Evolutionary conservation across 78 protist species (phyloP).

Genomic region (Trichosphaerium sp.): DNA sequence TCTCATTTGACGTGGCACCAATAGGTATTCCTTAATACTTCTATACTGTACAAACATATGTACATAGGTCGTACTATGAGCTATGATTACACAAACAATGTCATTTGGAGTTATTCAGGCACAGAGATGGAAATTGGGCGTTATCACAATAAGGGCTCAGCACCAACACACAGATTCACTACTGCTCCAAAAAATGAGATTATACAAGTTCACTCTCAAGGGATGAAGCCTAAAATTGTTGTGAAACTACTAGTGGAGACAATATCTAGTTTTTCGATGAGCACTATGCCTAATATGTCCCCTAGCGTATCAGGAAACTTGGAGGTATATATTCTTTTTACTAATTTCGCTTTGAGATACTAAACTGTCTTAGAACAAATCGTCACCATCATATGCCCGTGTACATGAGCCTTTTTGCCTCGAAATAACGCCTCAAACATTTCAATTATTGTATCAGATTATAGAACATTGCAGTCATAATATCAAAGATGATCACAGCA

Average conservation of each 20-base stretch:
- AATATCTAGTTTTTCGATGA: constrained; percentile 16
- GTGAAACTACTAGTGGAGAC: constrained; percentile 24
- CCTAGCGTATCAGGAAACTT: neutral
- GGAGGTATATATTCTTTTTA: constrained; percentile 13
- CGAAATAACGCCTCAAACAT: constrained; percentile 28
- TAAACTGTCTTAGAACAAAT: too few relatives aligned
- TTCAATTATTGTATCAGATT: constrained; percentile 23
- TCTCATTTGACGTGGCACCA: constrained; percentile 37
- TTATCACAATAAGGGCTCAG: constrained; percentile 48
- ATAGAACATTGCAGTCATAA: too few relatives aligned
- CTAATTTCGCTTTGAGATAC: too few relatives aligned
- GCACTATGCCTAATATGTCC: constrained; percentile 28
- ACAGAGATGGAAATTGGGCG: constrained; percentile 30
- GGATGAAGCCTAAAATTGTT: constrained; percentile 31
- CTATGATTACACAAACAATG: constrained; percentile 39
- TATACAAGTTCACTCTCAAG: neutral
- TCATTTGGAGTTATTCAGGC: constrained; percentile 46
- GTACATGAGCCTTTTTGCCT: constrained; percentile 38
- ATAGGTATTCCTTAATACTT: constrained; percentile 44
- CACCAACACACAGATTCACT: constrained; percentile 37
- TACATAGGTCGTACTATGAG: too few relatives aligned
- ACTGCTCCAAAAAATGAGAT: neutral
- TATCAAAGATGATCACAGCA: constrained; percentile 13
- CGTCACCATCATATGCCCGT: too few relatives aligned
- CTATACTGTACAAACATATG: too few relatives aligned